Base-by-base conservation (phyloP, 2,329 filamentous ascomycete species). In the Diaporthe eres region DNA sequence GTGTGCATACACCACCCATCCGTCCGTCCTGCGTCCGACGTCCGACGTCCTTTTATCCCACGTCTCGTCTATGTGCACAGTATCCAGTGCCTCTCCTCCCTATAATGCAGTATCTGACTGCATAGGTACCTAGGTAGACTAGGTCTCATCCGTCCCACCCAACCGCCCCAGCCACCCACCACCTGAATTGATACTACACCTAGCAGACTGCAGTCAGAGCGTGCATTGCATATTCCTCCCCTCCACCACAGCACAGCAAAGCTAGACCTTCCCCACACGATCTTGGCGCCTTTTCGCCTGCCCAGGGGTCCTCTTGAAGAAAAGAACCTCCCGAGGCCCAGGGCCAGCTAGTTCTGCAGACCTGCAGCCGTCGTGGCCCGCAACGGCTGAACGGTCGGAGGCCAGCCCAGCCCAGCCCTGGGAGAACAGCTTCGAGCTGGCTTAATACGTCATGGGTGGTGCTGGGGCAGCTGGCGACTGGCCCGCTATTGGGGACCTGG, bases 381-480 rank as follows among this genome's bases (percentile, higher is more conserved):
- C 65, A 70, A 70, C 49, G 65, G 65, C 65, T 55, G 49, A 55
- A 70, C 34, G 47, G 65, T 70, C 65, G 47, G 31, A 13, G 47
- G 34, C 58, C 28, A 61, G 57, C 31, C 55, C 28, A 61, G 57
- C 31, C 55, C 55, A 61, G 65, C 47, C 55, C 13, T 49, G 47
- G 34, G 34, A 44, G 6, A 44, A 47, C 25, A 57, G 53, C 28
- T 22, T 34, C 13, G 5, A 44, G 19, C 47, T 12, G 19, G 58
- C 39, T 65, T 22, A 39, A 10, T 73, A 73, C 71, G 71, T 73
- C 71, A 73, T 68, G 47, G 44, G 31, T 55, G 47, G 71, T 12
- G 34, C 34, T 37, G 39, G 22, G 28, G 47, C 34, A 28, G 15
- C n/a, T 55, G 71, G 63, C 22, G 47, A 68, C 31, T 68, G 63